Percentiles rank a stretch among this genome's conserved stretches.
phyloP scores from a whole-genome alignment of 306 rosid species.

The Lithocarpus polystachyus region DNA sequence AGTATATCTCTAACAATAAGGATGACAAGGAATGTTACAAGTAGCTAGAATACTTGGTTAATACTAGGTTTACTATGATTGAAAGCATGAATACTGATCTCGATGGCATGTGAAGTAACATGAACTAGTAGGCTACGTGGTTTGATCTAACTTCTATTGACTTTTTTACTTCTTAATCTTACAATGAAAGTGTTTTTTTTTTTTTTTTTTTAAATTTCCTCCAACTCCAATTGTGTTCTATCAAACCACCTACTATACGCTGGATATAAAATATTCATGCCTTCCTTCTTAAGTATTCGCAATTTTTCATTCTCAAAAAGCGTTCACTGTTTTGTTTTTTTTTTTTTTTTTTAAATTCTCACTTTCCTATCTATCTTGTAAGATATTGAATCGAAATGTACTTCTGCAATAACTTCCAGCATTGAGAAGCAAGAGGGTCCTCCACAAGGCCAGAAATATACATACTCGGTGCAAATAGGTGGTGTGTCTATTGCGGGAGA shows the following conservation, averaged over 20 bases:
- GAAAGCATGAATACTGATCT: no score
- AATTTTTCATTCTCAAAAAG: not conserved
- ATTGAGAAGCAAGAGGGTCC: slow-evolving; percentile 49
- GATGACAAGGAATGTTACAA: not conserved
- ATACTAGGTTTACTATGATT: no score
- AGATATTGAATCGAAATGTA: not conserved
- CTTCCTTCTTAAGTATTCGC: no score
- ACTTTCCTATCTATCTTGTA: not conserved
- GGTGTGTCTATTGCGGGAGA: slow-evolving; percentile 33
- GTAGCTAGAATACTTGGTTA: not conserved
- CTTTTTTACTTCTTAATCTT: not conserved
- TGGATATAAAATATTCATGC: not conserved
- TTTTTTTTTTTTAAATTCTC: not conserved
- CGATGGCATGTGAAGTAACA: not conserved
- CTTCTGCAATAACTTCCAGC: slow-evolving; percentile 31
- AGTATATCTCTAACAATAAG: not conserved
- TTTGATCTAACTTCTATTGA: not conserved
- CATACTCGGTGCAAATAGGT: slow-evolving; percentile 38
- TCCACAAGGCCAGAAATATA: slow-evolving; percentile 46
- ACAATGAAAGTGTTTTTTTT: not conserved
- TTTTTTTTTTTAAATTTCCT: not conserved
- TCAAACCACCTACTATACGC: not conserved
- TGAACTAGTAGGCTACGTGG: not conserved
- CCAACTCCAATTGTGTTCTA: not conserved
- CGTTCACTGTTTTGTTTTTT: not conserved